Percentiles rank a stretch among this genome's conserved stretches.
Evolutionary conservation across 805 yeast species (phyloP).

Genomic region (Teunomyces panamensis): DNA sequence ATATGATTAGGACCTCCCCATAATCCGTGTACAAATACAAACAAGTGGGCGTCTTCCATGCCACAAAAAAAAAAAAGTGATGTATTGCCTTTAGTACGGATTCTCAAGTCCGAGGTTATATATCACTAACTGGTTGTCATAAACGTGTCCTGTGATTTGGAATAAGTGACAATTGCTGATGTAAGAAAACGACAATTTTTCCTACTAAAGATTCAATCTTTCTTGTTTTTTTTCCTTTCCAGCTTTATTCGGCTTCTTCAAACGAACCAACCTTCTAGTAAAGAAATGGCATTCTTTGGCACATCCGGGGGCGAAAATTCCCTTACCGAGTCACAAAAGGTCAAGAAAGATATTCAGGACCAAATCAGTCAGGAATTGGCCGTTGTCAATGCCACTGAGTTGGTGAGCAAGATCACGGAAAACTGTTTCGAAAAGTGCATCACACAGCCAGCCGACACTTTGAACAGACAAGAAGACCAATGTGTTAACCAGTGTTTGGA

Average conservation of each 20-base stretch:
- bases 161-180: neutral
- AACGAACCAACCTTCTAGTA: neutral
- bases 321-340: conserved; percentile 31
- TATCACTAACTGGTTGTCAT: neutral
- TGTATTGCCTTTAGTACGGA: too few relatives aligned
- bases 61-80: too few relatives aligned
- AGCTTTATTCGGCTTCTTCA: neutral
- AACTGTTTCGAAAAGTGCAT: conserved; percentile 85
- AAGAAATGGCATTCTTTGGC: conserved; percentile 15
- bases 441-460: conserved; percentile 51
- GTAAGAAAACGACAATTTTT: neutral
- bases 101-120: too few relatives aligned
- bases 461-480: conserved; percentile 51
- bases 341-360: conserved; percentile 62
- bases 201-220: neutral
- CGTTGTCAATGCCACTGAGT: conserved; percentile 84
- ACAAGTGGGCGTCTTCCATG: conserved; percentile 28
- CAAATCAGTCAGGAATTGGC: conserved; percentile 83
- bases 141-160: neutral
- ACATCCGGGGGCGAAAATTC: conserved; percentile 7
- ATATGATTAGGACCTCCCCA: conserved; percentile 46
- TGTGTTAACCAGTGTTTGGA: conserved; percentile 79
- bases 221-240: neutral
- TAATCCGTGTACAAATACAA: conserved; percentile 41
- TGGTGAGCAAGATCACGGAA: conserved; percentile 80